phyloP scores from a whole-genome alignment of 129 eudicot genomes.

The Logfia minima region DNA sequence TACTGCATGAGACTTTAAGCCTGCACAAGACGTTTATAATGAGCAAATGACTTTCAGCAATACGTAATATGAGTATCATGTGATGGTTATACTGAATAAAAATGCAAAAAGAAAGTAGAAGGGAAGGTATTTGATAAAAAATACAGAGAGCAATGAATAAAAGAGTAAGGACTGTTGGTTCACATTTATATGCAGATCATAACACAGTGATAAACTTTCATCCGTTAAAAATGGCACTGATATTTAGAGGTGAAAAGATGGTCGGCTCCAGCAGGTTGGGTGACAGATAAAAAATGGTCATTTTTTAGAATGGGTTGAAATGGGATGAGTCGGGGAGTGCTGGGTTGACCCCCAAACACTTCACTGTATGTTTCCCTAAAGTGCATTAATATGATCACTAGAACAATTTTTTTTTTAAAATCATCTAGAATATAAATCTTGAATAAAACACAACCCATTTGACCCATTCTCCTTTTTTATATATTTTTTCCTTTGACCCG shows the following conservation, averaged over 20 bases:
- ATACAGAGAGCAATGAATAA: background rate
- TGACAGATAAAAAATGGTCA: background rate
- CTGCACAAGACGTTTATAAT: constrained; percentile 42
- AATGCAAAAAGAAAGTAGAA: background rate
- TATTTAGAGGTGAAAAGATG: background rate
- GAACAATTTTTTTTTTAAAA: too few relatives aligned
- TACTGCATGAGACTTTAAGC: constrained; percentile 96
- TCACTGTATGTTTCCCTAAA: background rate
- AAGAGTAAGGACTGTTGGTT: background rate
- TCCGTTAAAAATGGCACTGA: background rate
- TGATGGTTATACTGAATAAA: background rate
- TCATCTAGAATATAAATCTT: too few relatives aligned
- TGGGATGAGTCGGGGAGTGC: too few relatives aligned
- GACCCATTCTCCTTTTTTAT: background rate
- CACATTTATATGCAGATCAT: background rate
- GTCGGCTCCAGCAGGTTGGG: background rate
- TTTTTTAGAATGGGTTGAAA: background rate
- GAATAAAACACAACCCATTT: too few relatives aligned
- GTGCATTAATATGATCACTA: too few relatives aligned
- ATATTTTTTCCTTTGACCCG: too few relatives aligned
- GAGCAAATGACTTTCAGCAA: constrained; percentile 27
- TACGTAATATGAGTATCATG: background rate
- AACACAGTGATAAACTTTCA: background rate
- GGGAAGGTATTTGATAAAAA: background rate
- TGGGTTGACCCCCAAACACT: background rate